Percentiles rank a stretch among this genome's conserved stretches.
These are phyloP conservation scores for Mycena maculata DNA, from an alignment of 768 basidiomycete species.

Conservation along the genomic window DNA sequence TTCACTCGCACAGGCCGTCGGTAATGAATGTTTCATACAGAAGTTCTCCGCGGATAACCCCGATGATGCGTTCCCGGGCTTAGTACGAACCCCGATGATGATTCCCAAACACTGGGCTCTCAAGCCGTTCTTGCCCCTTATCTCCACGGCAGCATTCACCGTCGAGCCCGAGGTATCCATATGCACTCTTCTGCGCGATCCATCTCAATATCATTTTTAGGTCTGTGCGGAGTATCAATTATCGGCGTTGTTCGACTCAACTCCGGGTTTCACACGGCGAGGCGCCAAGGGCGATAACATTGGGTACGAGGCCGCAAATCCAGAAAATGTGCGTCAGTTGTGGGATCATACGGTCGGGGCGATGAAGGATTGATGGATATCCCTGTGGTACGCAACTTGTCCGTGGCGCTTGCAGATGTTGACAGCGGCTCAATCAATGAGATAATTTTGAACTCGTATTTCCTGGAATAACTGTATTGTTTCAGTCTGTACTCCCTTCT, in stretches of 20 bases:
- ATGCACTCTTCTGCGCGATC: neutral
- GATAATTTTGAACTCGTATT: neutral
- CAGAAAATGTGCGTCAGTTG: slow-evolving; percentile 22
- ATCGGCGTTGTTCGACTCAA: slow-evolving; percentile 26
- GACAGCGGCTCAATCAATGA: neutral
- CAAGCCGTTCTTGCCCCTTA: slow-evolving; percentile 24
- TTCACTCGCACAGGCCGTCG: neutral
- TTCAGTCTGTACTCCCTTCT: neutral
- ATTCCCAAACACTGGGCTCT: slow-evolving; percentile 26
- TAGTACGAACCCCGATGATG: slow-evolving; percentile 47
- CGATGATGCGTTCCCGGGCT: slow-evolving; percentile 47
- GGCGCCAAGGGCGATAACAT: slow-evolving; percentile 38
- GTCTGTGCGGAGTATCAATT: slow-evolving; percentile 34
- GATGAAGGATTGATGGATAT: neutral
- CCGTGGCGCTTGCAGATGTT: neutral
- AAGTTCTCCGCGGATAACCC: slow-evolving; percentile 48
- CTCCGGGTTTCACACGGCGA: slow-evolving; percentile 31
- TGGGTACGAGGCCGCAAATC: slow-evolving; percentile 24
- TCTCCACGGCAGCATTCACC: slow-evolving; percentile 27
- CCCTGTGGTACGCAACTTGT: neutral
- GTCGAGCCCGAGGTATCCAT: slow-evolving; percentile 31
- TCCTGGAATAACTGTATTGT: neutral
- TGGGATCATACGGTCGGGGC: slow-evolving; percentile 39
- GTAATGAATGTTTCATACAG: slow-evolving; percentile 32
- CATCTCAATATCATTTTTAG: neutral